Conservation (phyloP, 2,329 filamentous ascomycete species). For the Alternaria gansuensis region DNA sequence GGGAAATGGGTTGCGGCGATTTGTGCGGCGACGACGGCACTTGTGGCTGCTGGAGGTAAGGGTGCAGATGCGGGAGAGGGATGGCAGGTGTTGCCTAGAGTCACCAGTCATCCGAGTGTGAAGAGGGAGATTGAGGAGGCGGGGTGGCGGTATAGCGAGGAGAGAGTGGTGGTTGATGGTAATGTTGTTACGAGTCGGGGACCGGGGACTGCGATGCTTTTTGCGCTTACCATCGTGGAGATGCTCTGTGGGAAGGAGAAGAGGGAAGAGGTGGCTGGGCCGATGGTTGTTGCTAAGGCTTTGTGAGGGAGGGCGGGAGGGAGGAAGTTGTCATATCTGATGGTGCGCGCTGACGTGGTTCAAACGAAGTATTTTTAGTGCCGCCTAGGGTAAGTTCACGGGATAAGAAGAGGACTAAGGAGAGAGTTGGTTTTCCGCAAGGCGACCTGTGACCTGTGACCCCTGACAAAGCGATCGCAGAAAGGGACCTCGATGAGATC, state of each 20-base stretch:
- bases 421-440: no score
- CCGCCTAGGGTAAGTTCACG: no score
- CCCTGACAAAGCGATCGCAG: no score
- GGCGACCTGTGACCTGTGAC: no score
- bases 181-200: constrained; percentile 50
- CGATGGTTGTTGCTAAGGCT: constrained; percentile 55
- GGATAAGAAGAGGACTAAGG: no score
- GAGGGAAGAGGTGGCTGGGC: constrained; percentile 60
- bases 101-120: constrained; percentile 54
- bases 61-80: no score
- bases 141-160: constrained; percentile 51
- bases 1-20: constrained; percentile 51
- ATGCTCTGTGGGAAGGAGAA: constrained; percentile 54
- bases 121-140: constrained; percentile 39
- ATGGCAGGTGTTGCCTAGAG: constrained; percentile 13
- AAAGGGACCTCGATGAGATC: no score
- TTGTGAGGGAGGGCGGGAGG: constrained; percentile 22
- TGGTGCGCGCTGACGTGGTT: no score
- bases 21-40: constrained; percentile 52
- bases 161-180: constrained; percentile 50
- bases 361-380: no score
- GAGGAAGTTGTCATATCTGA: no score
- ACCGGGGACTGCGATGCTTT: constrained; percentile 52
- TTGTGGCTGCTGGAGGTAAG: constrained; percentile 40
- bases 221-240: constrained; percentile 53